Evolutionary conservation across 331 rosid species (phyloP).

Genomic region (Ulmus americana): DNA sequence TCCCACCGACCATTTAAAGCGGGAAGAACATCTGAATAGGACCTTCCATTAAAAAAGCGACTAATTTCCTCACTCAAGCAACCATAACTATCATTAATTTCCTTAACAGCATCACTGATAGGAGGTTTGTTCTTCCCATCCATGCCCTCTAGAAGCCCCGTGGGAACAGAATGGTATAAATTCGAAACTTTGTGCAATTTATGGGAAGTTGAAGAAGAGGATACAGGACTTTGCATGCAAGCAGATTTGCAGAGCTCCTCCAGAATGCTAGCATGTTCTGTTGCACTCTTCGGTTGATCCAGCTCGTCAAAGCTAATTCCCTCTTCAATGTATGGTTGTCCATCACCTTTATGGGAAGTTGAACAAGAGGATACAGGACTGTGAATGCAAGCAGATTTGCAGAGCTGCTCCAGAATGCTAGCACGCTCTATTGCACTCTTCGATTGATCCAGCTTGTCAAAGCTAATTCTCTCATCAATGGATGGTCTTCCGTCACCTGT

Average conservation of each 20-base stretch:
- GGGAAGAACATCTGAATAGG: slow-evolving; percentile 54
- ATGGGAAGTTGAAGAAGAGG: slow-evolving; percentile 43
- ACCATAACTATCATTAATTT: slow-evolving; percentile 10
- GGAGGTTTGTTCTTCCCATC: slow-evolving; percentile 33
- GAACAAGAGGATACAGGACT: slow-evolving; percentile 57
- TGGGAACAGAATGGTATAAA: slow-evolving; percentile 50
- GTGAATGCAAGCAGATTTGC: slow-evolving; percentile 49
- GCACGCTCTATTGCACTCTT: slow-evolving; percentile 38
- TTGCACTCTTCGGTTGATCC: slow-evolving; percentile 33
- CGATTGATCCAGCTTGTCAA: slow-evolving; percentile 42
- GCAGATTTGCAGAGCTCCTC: slow-evolving; percentile 55
- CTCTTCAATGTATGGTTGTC: slow-evolving; percentile 39
- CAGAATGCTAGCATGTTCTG: slow-evolving; percentile 45
- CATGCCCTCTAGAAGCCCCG: slow-evolving; percentile 59
- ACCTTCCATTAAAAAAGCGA: slow-evolving; percentile 26
- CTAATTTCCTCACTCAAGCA: slow-evolving; percentile 20
- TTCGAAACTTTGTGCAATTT: slow-evolving; percentile 31
- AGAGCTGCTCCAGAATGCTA: slow-evolving; percentile 46
- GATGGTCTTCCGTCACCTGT: slow-evolving; percentile 43
- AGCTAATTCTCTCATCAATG: slow-evolving; percentile 38
- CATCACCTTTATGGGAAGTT: slow-evolving; percentile 32
- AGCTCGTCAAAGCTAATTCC: slow-evolving; percentile 39
- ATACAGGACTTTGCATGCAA: slow-evolving; percentile 50
- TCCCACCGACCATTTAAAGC: slow-evolving; percentile 33
- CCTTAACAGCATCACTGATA: slow-evolving; percentile 18